phyloP scores from a whole-genome alignment of 805 yeast species.

The Zygotorulaspora danielsina region DNA sequence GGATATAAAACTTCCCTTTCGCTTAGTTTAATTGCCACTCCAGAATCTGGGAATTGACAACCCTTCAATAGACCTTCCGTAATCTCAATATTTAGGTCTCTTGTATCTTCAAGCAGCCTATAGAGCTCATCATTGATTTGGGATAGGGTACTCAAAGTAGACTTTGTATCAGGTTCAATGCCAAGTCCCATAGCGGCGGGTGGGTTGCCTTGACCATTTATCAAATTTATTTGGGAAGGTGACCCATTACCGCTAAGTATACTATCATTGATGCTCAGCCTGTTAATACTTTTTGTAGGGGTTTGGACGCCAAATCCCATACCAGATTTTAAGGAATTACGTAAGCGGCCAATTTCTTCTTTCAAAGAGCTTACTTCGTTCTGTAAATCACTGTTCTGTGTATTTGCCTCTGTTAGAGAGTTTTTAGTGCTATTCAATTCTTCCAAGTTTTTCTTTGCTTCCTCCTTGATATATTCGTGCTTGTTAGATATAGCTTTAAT shows the following conservation, averaged over 20 bases:
- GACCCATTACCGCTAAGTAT: conserved; percentile 18
- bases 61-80: conserved; percentile 83
- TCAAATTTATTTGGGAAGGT: conserved; percentile 22
- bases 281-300: conserved; percentile 32
- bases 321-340: conserved; percentile 35
- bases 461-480: conserved; percentile 59
- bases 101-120: conserved; percentile 65
- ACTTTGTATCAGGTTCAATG: conserved; percentile 40
- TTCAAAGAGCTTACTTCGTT: conserved; percentile 48
- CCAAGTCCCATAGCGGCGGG: conserved; percentile 17
- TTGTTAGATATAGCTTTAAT: conserved; percentile 56
- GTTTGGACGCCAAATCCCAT: conserved; percentile 36
- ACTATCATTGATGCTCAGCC: conserved; percentile 34
- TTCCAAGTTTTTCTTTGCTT: conserved; percentile 56
- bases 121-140: conserved; percentile 73
- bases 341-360: conserved; percentile 45
- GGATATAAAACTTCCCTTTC: conserved; percentile 94
- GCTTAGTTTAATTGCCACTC: conserved; percentile 75
- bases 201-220: conserved; percentile 14
- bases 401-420: conserved; percentile 53
- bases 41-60: conserved; percentile 78
- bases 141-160: conserved; percentile 47
- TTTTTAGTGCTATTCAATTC: conserved; percentile 59
- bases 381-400: conserved; percentile 63
- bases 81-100: conserved; percentile 71